phyloP scores from a whole-genome alignment of 2,329 filamentous ascomycete species.

The Aureobasidium zeae region DNA sequence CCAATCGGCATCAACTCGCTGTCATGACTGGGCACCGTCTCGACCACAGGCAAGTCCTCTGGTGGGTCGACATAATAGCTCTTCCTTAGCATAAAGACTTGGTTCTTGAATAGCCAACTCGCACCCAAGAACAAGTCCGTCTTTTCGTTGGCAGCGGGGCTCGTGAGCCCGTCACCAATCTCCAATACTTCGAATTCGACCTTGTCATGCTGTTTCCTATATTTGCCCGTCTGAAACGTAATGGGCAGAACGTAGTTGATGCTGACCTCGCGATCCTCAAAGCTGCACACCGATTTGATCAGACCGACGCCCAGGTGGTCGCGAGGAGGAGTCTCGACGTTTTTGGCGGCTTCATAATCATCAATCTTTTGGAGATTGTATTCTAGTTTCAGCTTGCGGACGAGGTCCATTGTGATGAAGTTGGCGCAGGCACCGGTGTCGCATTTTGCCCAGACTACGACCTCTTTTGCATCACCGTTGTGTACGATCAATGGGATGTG shows the following conservation, averaged over 20 bases:
- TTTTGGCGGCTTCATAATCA: neutral
- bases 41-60: conserved; percentile 2
- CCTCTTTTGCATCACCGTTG: conserved; percentile 16
- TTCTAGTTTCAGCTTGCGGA: conserved; percentile 12
- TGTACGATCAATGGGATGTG: conserved; percentile 19
- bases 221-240: conserved; percentile 33
- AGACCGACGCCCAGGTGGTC: conserved; percentile 8
- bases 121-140: conserved; percentile 11
- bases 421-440: conserved; percentile 21
- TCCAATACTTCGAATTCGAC: conserved; percentile 41
- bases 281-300: conserved; percentile 10
- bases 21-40: conserved; percentile 1
- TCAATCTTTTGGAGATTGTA: conserved; percentile 2
- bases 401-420: conserved; percentile 18
- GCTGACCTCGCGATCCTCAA: conserved; percentile 5
- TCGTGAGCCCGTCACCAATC: conserved; percentile 7
- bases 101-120: conserved; percentile 13
- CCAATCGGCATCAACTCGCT: conserved; percentile 10
- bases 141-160: conserved; percentile 6
- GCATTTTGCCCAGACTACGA: conserved; percentile 21
- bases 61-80: conserved; percentile 14
- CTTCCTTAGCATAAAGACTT: conserved; percentile 13
- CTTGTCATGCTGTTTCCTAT: conserved; percentile 57
- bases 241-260: conserved; percentile 2
- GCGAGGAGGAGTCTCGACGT: neutral